Evolutionary conservation across 2,329 filamentous ascomycete species (phyloP), one percentile per base, ranked within the genome.

Genomic region (Decorospora gaudefroyi): DNA sequence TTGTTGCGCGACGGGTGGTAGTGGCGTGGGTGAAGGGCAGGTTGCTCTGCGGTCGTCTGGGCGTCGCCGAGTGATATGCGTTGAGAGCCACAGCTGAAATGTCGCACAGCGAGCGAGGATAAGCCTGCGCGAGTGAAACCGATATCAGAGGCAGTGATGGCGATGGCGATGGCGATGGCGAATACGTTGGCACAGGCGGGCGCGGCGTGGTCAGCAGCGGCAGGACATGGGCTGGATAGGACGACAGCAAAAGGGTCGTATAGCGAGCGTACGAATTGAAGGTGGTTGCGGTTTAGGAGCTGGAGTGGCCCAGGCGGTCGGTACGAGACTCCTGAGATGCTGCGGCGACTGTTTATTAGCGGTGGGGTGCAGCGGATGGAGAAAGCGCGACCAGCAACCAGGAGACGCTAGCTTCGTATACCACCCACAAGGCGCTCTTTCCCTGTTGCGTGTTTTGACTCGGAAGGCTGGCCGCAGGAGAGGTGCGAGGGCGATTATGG

Each of bases 101-200:
- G 32, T 47, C 46, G 38, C 40, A 51, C 48, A 33, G 50, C 32
- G 35, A 49, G 46, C 53, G 57, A 51, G 52, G 56, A 49, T 38
- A 37, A 32, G 48, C 44, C 37, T 52, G 44, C 30, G 53, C 23
- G 31, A 41, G 38, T 55, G 60, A 58, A 57, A 57, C 55, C 41
- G 46, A 28, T 21, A 49, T 43, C 46, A 46, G 42, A 40, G 38
- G 34, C 22, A 45, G 42, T 41, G 26, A 42, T 45, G 46, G 35
- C 44, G 44, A 40, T 53, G 50, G n/a, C 42, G 57, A 33, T 57
- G 55, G 57, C 51, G 57, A 46, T 42, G 33, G 47, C 47, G 46
- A 49, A n/a, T n/a, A n/a, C n/a, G n/a, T n/a, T n/a, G n/a, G n/a
- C n/a, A n/a, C n/a, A n/a, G n/a, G n/a, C 18, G 43, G 42, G 39